phyloP scores from a whole-genome alignment of 140 eudicot species.

The Flaveria floridana region DNA sequence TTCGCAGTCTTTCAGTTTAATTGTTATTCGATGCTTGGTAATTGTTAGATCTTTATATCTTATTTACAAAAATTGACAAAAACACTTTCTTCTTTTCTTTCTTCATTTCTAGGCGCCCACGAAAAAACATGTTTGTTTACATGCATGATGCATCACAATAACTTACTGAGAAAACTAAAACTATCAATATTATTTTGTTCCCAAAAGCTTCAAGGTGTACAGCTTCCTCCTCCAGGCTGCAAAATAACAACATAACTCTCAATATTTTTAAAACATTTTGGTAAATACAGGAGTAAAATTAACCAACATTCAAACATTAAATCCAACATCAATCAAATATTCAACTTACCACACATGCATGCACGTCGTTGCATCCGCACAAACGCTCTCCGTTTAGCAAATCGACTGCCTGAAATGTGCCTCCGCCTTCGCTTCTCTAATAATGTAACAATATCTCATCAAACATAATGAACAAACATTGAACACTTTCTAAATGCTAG shows the following conservation, averaged over 20 bases:
- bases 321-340: background rate
- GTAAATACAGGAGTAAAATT: background rate
- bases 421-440: slow-evolving; percentile 90
- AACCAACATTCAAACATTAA: background rate
- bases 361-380: slow-evolving; percentile 69
- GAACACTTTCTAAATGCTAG: background rate
- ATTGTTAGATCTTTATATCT: background rate
- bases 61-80: background rate
- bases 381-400: slow-evolving; percentile 63
- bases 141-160: slow-evolving; percentile 21
- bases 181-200: slow-evolving; percentile 1
- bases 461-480: background rate
- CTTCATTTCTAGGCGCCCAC: slow-evolving; percentile 1
- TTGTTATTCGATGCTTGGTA: background rate
- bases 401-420: slow-evolving; percentile 64
- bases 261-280: background rate
- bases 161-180: slow-evolving; percentile 16
- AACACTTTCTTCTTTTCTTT: background rate
- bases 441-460: background rate
- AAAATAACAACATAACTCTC: slow-evolving; percentile 13
- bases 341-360: slow-evolving; percentile 61
- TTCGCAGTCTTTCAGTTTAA: background rate
- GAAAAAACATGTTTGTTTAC: slow-evolving; percentile 8
- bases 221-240: slow-evolving; percentile 46
- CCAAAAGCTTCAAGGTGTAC: slow-evolving; percentile 32